phyloP scores from a whole-genome alignment of 148 eudicot species.

The Selenicereus undatus region DNA sequence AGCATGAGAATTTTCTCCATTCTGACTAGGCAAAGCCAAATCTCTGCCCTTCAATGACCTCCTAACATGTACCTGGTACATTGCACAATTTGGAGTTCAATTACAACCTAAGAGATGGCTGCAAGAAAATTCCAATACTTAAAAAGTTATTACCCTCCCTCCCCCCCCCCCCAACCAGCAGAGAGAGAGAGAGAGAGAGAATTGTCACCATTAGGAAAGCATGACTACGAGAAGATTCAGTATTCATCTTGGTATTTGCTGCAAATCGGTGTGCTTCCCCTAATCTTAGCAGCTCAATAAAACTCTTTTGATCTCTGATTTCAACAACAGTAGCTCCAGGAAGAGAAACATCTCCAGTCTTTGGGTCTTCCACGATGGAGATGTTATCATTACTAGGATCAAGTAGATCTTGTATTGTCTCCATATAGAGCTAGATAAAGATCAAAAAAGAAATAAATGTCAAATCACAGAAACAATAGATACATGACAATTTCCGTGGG shows the following conservation, averaged over 20 bases:
- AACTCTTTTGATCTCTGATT: constrained; percentile 68
- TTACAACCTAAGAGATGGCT: constrained; percentile 1
- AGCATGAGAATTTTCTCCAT: constrained; percentile 43
- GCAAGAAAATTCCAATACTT: not conserved
- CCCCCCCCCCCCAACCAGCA: no score
- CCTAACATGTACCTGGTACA: constrained; percentile 59
- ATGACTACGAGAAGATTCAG: constrained; percentile 96
- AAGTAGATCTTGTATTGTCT: constrained; percentile 86
- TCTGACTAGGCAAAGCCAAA: constrained; percentile 39
- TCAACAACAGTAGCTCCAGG: constrained; percentile 79
- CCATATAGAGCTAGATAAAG: constrained; percentile 79
- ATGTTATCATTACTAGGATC: constrained; percentile 81
- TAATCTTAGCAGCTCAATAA: constrained; percentile 61
- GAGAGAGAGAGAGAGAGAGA: not conserved
- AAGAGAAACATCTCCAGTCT: constrained; percentile 77
- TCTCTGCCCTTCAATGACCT: constrained; percentile 62
- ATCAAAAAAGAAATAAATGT: constrained; percentile 2
- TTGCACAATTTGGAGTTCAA: constrained; percentile 7
- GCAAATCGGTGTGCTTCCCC: constrained; percentile 96
- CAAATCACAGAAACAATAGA: constrained; percentile 2
- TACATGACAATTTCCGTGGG: not conserved
- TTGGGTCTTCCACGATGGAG: constrained; percentile 74
- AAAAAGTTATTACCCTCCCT: no score
- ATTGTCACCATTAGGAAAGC: constrained; percentile 77
- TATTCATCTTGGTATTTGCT: constrained; percentile 87